Evolutionary conservation across 192 early-diverging fungal species (phyloP).

Genomic region (Coemansia pectinata): DNA sequence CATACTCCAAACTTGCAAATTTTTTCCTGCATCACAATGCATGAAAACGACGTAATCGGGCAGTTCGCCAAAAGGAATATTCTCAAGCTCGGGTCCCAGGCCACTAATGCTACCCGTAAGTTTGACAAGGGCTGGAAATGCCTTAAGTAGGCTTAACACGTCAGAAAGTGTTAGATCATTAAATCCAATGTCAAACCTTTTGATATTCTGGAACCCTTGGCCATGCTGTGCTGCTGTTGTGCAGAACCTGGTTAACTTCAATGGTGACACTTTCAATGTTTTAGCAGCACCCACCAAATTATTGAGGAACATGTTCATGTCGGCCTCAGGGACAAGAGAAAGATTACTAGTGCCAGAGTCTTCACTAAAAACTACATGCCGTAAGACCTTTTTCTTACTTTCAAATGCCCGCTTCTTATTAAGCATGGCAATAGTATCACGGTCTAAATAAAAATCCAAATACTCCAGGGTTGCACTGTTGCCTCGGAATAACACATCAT

Average conservation of each 20-base stretch:
- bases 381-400: background rate
- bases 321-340: background rate
- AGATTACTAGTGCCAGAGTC: background rate
- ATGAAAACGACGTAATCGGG: background rate
- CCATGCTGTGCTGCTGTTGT: background rate
- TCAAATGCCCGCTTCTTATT: background rate
- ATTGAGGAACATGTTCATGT: background rate
- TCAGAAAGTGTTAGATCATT: background rate
- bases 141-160: background rate
- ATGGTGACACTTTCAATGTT: background rate
- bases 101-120: background rate
- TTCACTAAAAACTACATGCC: background rate
- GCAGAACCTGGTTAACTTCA: no score
- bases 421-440: background rate
- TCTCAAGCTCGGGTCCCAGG: background rate
- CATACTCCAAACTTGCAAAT: background rate
- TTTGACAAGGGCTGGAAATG: background rate
- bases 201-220: background rate
- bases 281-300: background rate
- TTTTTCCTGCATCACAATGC: background rate
- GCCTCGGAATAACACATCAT: conserved; percentile 7
- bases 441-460: background rate
- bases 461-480: background rate
- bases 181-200: background rate
- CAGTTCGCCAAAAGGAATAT: background rate